Percentiles rank a stretch among this genome's conserved stretches.
Evolutionary conservation across 2,329 filamentous ascomycete species (phyloP).

Genomic region (Anthostomella pinea): DNA sequence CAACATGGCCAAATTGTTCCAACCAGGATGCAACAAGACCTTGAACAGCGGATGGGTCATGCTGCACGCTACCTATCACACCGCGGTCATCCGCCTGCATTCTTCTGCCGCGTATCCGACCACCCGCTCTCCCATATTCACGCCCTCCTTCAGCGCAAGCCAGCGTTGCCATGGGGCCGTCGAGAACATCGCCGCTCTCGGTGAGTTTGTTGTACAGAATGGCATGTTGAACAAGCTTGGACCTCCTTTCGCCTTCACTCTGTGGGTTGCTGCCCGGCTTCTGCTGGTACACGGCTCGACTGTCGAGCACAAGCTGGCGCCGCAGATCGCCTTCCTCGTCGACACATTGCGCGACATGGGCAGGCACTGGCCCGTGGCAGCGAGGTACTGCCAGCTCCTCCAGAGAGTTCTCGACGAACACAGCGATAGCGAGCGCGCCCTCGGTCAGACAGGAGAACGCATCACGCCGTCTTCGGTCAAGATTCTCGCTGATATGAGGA

Average conservation of each 20-base stretch:
- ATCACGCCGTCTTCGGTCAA: conserved; percentile 79
- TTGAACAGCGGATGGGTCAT: conserved; percentile 85
- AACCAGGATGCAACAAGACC: conserved; percentile 63
- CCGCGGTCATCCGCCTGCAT: conserved; percentile 83
- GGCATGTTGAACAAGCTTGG: conserved; percentile 76
- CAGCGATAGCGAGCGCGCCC: conserved; percentile 64
- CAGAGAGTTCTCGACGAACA: conserved; percentile 85
- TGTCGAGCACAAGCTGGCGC: conserved; percentile 77
- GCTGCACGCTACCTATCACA: conserved; percentile 87
- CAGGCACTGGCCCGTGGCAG: conserved; percentile 79
- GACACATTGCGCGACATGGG: conserved; percentile 80
- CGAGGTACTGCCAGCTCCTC: conserved; percentile 75
- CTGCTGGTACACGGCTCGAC: conserved; percentile 88
- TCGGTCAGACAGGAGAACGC: conserved; percentile 58
- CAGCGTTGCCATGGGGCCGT: conserved; percentile 82
- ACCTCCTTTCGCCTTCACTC: conserved; percentile 84
- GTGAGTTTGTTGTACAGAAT: conserved; percentile 73
- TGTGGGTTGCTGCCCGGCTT: conserved; percentile 87
- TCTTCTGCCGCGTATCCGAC: conserved; percentile 92
- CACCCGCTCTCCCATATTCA: conserved; percentile 83
- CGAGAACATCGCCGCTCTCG: conserved; percentile 75
- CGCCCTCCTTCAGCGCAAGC: conserved; percentile 79
- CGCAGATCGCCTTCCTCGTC: conserved; percentile 78
- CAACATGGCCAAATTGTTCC: conserved; percentile 77
- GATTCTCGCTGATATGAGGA: conserved; percentile 87